phyloP scores from a whole-genome alignment of 2,329 filamentous ascomycete genomes.

The Pseudocercospora ulei region DNA sequence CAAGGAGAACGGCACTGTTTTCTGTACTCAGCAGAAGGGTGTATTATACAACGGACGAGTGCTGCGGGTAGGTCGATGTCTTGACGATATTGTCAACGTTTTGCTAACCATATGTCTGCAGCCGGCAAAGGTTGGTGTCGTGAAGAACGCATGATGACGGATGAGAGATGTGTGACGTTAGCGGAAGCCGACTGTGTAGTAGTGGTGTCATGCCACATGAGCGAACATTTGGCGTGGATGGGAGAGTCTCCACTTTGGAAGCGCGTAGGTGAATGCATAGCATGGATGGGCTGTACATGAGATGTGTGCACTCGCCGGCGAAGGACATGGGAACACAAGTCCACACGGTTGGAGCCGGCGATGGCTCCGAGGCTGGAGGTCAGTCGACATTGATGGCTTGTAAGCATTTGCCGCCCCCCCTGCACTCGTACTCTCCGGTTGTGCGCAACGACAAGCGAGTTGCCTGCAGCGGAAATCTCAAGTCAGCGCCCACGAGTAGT shows the following conservation, averaged over 20 bases:
- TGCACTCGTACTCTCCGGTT: no score
- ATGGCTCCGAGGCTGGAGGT: no score
- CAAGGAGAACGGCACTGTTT: conserved; percentile 83
- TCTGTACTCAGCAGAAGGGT: conserved; percentile 89
- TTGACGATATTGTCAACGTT: conserved; percentile 21
- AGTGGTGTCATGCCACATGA: not conserved
- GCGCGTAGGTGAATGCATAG: no score
- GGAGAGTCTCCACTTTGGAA: conserved; percentile 7
- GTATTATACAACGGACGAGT: conserved; percentile 87
- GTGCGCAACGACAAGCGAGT: no score
- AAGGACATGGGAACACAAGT: not conserved
- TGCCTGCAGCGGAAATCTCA: no score
- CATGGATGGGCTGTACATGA: conserved; percentile 2
- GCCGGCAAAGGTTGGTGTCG: conserved; percentile 90
- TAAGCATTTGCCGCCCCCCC: no score
- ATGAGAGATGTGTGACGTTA: not conserved
- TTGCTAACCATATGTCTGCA: conserved; percentile 27
- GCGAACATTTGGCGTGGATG: not conserved
- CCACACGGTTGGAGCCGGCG: no score
- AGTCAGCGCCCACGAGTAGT: no score
- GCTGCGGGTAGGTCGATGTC: conserved; percentile 48
- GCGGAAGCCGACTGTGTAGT: not conserved
- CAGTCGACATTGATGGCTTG: no score
- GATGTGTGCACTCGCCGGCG: not conserved
- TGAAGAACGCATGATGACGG: conserved; percentile 60